Conservation (phyloP, 2,329 filamentous ascomycete species). For the Diplodia mutila region DNA sequence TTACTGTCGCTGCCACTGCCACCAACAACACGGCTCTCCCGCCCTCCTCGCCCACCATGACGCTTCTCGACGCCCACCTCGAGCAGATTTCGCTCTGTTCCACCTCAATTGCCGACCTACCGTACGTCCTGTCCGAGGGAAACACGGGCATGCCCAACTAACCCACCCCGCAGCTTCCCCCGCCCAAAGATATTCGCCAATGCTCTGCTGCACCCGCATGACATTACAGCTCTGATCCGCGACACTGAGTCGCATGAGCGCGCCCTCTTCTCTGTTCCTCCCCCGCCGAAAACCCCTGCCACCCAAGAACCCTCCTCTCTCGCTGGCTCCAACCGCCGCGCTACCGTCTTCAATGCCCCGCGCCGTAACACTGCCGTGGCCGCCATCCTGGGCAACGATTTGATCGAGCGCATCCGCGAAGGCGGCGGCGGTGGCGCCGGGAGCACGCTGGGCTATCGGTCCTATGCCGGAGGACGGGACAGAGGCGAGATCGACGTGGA, state of each 20-base stretch:
- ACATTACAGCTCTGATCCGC: conserved; percentile 92
- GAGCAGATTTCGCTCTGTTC: conserved; percentile 56
- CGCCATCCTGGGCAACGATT: conserved; percentile 82
- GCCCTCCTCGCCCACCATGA: conserved; percentile 36
- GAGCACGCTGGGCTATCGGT: conserved; percentile 50
- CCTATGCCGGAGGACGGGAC: conserved; percentile 46
- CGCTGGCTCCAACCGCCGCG: conserved; percentile 44
- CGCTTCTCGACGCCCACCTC: conserved; percentile 52
- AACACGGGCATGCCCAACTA: too few species aligned
- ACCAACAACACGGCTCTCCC: not conserved
- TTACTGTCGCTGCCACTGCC: not conserved
- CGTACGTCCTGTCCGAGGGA: conserved; percentile 40
- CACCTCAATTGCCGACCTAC: conserved; percentile 52
- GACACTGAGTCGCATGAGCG: conserved; percentile 95
- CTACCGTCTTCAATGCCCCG: conserved; percentile 57
- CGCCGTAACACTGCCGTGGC: conserved; percentile 82
- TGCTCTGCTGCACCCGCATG: conserved; percentile 81
- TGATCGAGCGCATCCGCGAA: conserved; percentile 77
- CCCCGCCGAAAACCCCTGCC: conserved; percentile 57
- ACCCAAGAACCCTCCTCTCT: conserved; percentile 37
- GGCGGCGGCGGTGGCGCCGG: conserved; percentile 60
- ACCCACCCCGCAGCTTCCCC: conserved; percentile 67
- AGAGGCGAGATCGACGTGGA: conserved; percentile 84
- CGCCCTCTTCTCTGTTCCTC: conserved; percentile 89
- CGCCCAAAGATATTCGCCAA: conserved; percentile 95